These are phyloP conservation scores for Daedalea quercina DNA, from an alignment of 768 basidiomycete genomes.

Conservation along the genomic window DNA sequence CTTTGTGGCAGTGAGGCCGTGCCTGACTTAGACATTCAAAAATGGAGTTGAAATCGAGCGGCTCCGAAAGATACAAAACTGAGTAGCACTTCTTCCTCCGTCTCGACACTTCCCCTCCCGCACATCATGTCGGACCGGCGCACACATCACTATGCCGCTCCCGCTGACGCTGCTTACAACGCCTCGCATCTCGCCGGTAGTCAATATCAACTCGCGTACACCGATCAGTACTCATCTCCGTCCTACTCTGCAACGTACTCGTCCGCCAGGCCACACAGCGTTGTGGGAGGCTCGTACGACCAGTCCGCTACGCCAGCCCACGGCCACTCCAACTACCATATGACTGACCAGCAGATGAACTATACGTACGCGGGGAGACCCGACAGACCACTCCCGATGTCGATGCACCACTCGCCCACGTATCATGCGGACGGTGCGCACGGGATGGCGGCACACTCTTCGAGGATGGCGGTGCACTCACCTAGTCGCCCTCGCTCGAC, in stretches of 20 bases:
- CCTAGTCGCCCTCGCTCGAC: slow-evolving; percentile 10
- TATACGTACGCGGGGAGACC: slow-evolving; percentile 13
- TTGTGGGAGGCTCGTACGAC: slow-evolving; percentile 7
- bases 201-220: slow-evolving; percentile 11
- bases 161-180: slow-evolving; percentile 11
- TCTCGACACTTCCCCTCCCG: slow-evolving; percentile 3
- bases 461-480: slow-evolving; percentile 5
- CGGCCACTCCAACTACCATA: slow-evolving; percentile 7
- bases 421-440: slow-evolving; percentile 10
- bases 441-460: neutral
- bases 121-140: slow-evolving; percentile 16
- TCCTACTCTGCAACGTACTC: slow-evolving; percentile 10
- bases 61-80: slow-evolving; percentile 13
- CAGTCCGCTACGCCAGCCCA: slow-evolving; percentile 4
- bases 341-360: slow-evolving; percentile 8
- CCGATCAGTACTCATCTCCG: slow-evolving; percentile 12
- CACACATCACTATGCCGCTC: slow-evolving; percentile 12
- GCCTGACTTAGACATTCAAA: slow-evolving; percentile 9
- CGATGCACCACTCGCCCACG: slow-evolving; percentile 11
- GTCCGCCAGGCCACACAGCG: slow-evolving; percentile 9
- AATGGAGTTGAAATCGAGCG: slow-evolving; percentile 3
- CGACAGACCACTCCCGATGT: slow-evolving; percentile 13
- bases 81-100: neutral
- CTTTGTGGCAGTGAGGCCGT: slow-evolving; percentile 22
- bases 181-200: slow-evolving; percentile 11